These are phyloP conservation scores for Mycothermus thermophilus DNA, from an alignment of 495 filamentous ascomycete species.

Conservation along the genomic window DNA sequence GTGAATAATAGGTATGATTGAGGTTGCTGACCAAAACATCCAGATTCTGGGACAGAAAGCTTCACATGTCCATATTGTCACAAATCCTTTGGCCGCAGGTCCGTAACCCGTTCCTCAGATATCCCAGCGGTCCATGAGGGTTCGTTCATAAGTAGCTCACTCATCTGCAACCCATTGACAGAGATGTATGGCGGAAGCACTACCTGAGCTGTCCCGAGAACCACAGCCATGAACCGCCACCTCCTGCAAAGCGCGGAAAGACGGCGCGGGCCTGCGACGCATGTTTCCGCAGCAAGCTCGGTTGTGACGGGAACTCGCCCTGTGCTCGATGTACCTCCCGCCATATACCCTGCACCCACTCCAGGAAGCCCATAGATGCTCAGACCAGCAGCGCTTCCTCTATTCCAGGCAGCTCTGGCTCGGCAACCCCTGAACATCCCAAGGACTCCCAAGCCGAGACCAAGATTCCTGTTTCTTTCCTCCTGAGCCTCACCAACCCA, in stretches of 20 bases:
- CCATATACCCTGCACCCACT: slow-evolving; percentile 1
- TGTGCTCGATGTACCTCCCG: slow-evolving; percentile 5
- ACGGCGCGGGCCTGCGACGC: slow-evolving; percentile 5
- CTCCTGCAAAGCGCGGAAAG: slow-evolving; percentile 4
- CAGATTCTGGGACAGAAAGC: too few relatives aligned
- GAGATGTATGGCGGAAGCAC: slow-evolving; percentile 10
- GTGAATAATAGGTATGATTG: too few relatives aligned
- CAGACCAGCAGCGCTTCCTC: not conserved
- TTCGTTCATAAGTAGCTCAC: too few relatives aligned
- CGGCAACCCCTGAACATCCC: not conserved
- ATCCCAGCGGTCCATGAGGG: not conserved
- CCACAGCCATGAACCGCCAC: not conserved
- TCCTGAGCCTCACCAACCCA: slow-evolving; percentile 7
- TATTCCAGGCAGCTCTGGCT: not conserved
- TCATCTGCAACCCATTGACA: too few relatives aligned
- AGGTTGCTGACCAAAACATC: too few relatives aligned
- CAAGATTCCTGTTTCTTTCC: slow-evolving; percentile 8
- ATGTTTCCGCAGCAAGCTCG: slow-evolving; percentile 7
- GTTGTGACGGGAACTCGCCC: slow-evolving; percentile 1
- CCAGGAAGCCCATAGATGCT: not conserved
- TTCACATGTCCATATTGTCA: too few relatives aligned
- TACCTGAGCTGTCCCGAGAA: slow-evolving; percentile 6
- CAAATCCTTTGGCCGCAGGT: too few relatives aligned
- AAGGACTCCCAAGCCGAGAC: not conserved
- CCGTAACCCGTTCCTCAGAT: too few relatives aligned